A percentile compares a stretch with the other conserved stretches of the same genome.
Evolutionary conservation across 805 yeast species (phyloP).

Genomic region (Hermanozyma aechmeae): DNA sequence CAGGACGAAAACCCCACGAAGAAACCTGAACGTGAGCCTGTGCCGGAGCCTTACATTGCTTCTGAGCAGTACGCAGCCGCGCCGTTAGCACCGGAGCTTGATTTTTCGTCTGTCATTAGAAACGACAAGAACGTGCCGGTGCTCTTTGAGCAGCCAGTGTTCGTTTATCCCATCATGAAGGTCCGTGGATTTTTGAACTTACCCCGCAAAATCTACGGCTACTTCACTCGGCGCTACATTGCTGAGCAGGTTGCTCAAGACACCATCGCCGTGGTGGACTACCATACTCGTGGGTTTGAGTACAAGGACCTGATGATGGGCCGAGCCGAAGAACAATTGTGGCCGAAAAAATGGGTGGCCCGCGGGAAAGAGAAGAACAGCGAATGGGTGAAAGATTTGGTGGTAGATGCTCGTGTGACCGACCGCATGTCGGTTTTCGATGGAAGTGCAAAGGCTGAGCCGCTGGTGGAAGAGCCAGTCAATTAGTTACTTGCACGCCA

Average conservation of each 20-base stretch:
- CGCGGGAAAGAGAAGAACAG: slow-evolving; percentile 64
- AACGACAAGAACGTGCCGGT: slow-evolving; percentile 40
- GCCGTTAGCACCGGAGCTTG: slow-evolving; percentile 52
- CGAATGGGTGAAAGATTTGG: slow-evolving; percentile 81
- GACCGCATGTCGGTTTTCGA: slow-evolving; percentile 42
- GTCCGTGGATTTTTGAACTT: slow-evolving; percentile 69
- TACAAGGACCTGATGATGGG: slow-evolving; percentile 34
- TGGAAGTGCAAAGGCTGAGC: too few species aligned
- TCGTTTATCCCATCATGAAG: slow-evolving; percentile 69
- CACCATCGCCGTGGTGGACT: slow-evolving; percentile 44
- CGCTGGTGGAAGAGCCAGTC: too few species aligned
- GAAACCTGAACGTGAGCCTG: too few species aligned
- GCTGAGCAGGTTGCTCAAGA: slow-evolving; percentile 55
- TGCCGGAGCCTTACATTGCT: slow-evolving; percentile 55
- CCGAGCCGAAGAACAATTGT: slow-evolving; percentile 64
- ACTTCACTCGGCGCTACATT: slow-evolving; percentile 61
- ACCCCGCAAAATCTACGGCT: slow-evolving; percentile 70
- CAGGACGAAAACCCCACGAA: too few species aligned
- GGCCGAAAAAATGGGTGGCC: slow-evolving; percentile 83
- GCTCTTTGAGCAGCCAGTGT: slow-evolving; percentile 67
- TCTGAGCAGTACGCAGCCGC: slow-evolving; percentile 50
- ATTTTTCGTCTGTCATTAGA: slow-evolving; percentile 18
- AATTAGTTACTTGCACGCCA: too few species aligned
- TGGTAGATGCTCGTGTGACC: slow-evolving; percentile 59
- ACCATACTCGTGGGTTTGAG: slow-evolving; percentile 46